Evolutionary conservation across 1,139 yeast genomes (phyloP), one percentile per base, ranked within the genome.

Genomic region (Hemisphaericaspora lyxosophila): DNA sequence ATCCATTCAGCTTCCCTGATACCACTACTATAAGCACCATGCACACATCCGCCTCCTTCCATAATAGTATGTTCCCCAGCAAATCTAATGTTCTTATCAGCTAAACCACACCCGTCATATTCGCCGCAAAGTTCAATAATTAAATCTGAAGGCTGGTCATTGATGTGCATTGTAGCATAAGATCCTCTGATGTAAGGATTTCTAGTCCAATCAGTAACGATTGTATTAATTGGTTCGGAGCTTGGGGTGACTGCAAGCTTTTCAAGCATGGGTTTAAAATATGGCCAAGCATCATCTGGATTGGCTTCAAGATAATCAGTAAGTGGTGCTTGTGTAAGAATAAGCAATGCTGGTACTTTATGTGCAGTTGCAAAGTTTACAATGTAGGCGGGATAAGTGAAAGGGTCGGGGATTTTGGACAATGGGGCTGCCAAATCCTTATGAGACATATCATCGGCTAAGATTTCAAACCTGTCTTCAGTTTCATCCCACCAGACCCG

Each of bases 41-140:
- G 92, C 5, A 82, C 89, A 62, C 95, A 86, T 0, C 95, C 96
- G 25, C 83, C 80, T 5, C 95, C 95, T 43, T 83, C 87, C 49
- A 72, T 62, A 17, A 76, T 73, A 2, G 94, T 79, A 53, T 85
- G 95, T 57, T 87, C 96, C 9, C 96, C 96, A 0, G 95, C 95
- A 64, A 87, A 87, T 36, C 92, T 65, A 5, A 87, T 67, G 12
- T 70, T 61, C 7, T 58, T 49, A n/a, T 57, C 50, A 4, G 57
- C 48, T 25, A 69, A 40, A 1, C 80, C 85, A 31, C 67, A 68
- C 0, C 85, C 86, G n/a, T 60, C 64, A 26, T 56, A 49, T 30
- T 66, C 72, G 22, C 75, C 72, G 25, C 73, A 70, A 39, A 85
- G 67, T 37, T 62, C 67, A 5, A 82, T 75, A 5, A 81, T 57